Base-by-base conservation (phyloP, 352 stramenopile species). In the Thraustochytrium sp. region DNA sequence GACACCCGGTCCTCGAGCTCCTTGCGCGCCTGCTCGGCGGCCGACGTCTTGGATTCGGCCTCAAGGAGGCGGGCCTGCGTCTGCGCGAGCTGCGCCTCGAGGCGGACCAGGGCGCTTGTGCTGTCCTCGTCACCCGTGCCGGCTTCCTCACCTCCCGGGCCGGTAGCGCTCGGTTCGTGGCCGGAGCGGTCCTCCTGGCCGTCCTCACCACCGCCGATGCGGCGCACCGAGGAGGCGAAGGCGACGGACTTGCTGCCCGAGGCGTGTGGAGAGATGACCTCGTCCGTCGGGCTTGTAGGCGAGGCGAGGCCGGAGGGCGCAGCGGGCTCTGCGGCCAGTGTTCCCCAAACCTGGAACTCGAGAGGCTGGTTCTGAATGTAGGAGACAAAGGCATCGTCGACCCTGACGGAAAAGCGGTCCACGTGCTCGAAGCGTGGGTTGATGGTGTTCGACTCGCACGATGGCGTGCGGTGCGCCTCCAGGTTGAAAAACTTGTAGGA, bases 311-410 rank as follows among this genome's bases (percentile, higher is more conserved):
- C n/a, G n/a, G n/a, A n/a, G n/a, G n/a, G n/a, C n/a, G n/a, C n/a
- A n/a, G n/a, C n/a, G n/a, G n/a, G 29, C 62, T 75, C 44, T 29
- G 68, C n/a, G 49, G 5, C 54, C 23, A 48, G 84, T 2, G 44
- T 44, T 36, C 85, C 85, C 56, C 77, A 87, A 4, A 87, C 85
- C 2, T 87, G 48, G 21, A 87, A 74, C 62, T 86, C 83, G 49
- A 87, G 23, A 21, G 40, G 31, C 34, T 86, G 42, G 2, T 74
- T 65, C 38, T 56, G 26, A 3, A 87, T 13, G 48, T 86, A 86
- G 37, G 80, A 5, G 8, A 63, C 34, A 38, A 87, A 56, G 18
- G 48, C 72, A 3, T 86, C 56, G 26, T 75, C 85, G 31, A 87
- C 77, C n/a, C 48, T n/a, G 0, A 62, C 68, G 3, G 23, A 37